Evolutionary conservation across 768 basidiomycete species (phyloP), one percentile per base, ranked within the genome.

Genomic region (Mycena venus): DNA sequence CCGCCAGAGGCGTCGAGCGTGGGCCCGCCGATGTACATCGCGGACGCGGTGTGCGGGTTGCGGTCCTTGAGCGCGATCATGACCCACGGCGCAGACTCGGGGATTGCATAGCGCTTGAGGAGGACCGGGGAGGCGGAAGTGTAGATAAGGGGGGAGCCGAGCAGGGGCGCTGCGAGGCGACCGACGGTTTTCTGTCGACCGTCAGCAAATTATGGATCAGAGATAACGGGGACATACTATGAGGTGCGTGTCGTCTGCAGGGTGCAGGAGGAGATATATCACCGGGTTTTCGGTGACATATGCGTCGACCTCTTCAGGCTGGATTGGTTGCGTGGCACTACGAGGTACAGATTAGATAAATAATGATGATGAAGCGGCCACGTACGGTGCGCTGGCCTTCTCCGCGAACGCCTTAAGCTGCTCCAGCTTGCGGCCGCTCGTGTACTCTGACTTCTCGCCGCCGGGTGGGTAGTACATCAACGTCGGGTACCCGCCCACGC

Each of bases 401-500:
- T 92, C 90, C 0, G 93, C 91, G 81, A 96, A 99, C 0, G 86
- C 84, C 75, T 90, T 87, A 77, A 99, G 85, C 51, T 92, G 90
- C 4, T 93, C 91, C 1, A 98, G 81, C 64, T 90, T 92, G 51
- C 98, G 83, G 1, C 91, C 90, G 29, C 94, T 93, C 1, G 84
- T 88, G 78, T 98, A 98, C 72, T 98, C 96, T 1, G 91, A 90
- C 80, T 86, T 90, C 3, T 85, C 83, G 3, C 88, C 92, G 10
- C 90, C 88, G 4, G 82, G 80, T 15, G 88, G 88, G 31, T 90
- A 95, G 86, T 94, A 94, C 51, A 91, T 83, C 49, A 99, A 85
- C 60, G 93, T 95, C 0, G 98, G 98, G 82, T 95, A 99, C 1
- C 96, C 96, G 32, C 88, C 80, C 21, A 99, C 88, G 3, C 87